Base-by-base conservation (phyloP, 176 grass and related monocot species). In the Tuctoria greenei region DNA sequence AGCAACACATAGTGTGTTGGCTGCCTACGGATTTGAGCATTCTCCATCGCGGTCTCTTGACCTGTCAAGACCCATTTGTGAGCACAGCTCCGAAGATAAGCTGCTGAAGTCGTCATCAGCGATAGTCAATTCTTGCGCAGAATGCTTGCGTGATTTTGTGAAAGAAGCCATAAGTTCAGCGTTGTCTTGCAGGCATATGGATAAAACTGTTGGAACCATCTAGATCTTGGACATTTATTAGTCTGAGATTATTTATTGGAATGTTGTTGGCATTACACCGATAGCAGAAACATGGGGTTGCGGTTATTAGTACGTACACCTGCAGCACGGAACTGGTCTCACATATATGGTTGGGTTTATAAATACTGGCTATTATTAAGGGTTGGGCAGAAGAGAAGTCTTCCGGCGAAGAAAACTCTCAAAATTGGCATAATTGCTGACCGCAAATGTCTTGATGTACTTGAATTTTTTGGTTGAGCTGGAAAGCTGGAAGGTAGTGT, bases 1-100 rank as follows among this genome's bases (percentile, higher is more conserved):
- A 80, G 74, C 83, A 23, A 97, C 93, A 4, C 93, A 97, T 61
- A 89, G 85, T 0, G 80, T 97, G 6, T 78, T 97, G 72, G 90
- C 93, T 1, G 84, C 90, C 54, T 97, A 74, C 0, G 86, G 88
- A 36, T 79, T 93, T 67, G 81, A 90, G 64, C 86, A 91, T 66
- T 80, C 88, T 0, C 65, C 67, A 39, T 76, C 70, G 0, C 43
- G 34, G 50, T 84, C 73, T 73, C 71, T 79, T 39, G 25, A 80
- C 13, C 54, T 87, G 46, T 31, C 85, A 16, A 85, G 43, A 84
- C 72, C 77, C 1, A 11, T 75, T 4, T 97, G 93, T 81, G 67
- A 86, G 38, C 86, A 93, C 74, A 81, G 15, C 11, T 31, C 76
- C 41, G 62, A 68, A 70, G 74, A 40, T 10, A 15, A 79, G 40